A percentile compares a stretch with the other conserved stretches of the same genome.
Conservation (phyloP, 441 rosid species). For the Erodium texanum region DNA sequence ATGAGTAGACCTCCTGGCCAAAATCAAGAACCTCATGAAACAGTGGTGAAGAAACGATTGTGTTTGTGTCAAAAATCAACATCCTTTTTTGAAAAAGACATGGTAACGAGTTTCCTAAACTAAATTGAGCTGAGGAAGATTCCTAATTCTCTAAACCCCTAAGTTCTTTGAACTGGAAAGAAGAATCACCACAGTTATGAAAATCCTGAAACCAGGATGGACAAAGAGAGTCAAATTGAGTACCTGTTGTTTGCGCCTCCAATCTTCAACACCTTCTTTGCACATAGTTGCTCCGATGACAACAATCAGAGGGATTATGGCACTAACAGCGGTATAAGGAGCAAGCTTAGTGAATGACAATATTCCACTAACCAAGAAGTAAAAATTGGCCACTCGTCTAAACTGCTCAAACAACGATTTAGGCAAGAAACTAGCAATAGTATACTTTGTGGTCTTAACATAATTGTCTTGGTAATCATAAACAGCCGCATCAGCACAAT, state of each 20-base stretch:
- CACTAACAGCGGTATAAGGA: slow-evolving; percentile 43
- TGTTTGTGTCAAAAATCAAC: not conserved
- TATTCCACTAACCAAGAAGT: slow-evolving; percentile 48
- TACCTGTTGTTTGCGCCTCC: slow-evolving; percentile 62
- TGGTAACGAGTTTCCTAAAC: not conserved
- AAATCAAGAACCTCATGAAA: not conserved
- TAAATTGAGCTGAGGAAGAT: not conserved
- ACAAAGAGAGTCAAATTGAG: not conserved
- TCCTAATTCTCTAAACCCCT: not conserved
- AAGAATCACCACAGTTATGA: slow-evolving; percentile 2
- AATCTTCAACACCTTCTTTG: slow-evolving; percentile 69
- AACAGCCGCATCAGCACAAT: slow-evolving; percentile 35
- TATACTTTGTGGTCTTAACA: slow-evolving; percentile 57
- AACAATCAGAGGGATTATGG: slow-evolving; percentile 45
- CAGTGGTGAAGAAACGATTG: not conserved
- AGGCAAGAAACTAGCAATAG: slow-evolving; percentile 48
- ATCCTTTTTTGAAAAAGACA: not conserved
- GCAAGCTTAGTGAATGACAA: slow-evolving; percentile 50
- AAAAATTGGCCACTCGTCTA: slow-evolving; percentile 70
- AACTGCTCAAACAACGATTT: slow-evolving; percentile 74
- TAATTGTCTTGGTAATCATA: slow-evolving; percentile 41
- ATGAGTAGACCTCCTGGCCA: not conserved
- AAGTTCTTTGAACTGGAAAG: not conserved
- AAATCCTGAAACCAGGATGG: not conserved
- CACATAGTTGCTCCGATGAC: slow-evolving; percentile 60